phyloP scores from a whole-genome alignment of 73 alveolate genomes.

The Uronychia setigera region DNA sequence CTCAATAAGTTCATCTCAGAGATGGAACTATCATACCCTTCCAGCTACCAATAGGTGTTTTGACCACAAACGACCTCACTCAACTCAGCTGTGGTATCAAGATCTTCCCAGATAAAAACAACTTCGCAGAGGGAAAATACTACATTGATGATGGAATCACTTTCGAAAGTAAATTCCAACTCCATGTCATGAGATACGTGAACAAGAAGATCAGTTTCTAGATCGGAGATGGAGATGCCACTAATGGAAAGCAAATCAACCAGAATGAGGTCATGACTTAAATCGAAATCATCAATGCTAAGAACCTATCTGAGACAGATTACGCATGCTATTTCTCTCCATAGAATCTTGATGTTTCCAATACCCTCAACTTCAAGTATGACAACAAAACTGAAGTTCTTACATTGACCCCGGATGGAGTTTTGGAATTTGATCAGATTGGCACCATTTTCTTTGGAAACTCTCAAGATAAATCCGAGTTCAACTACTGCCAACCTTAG shows the following conservation, averaged over 20 bases:
- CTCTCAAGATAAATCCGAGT: neutral
- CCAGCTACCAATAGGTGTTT: neutral
- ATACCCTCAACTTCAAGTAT: neutral
- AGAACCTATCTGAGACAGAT: neutral
- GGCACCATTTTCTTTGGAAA: neutral
- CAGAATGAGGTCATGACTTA: slow-evolving; percentile 5
- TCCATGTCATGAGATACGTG: slow-evolving; percentile 7
- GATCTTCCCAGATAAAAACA: slow-evolving; percentile 11
- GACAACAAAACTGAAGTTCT: slow-evolving; percentile 2
- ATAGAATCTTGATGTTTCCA: slow-evolving; percentile 1
- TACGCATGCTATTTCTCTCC: slow-evolving; percentile 1
- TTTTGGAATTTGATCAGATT: neutral
- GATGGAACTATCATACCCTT: slow-evolving; percentile 27
- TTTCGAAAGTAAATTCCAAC: neutral
- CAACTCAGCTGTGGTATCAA: neutral
- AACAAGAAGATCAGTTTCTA: slow-evolving; percentile 8
- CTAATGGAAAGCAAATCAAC: slow-evolving; percentile 16
- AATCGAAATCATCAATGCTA: slow-evolving; percentile 1
- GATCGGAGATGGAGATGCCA: slow-evolving; percentile 1
- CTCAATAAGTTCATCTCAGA: slow-evolving; percentile 22
- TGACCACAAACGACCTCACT: slow-evolving; percentile 1
- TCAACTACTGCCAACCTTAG: slow-evolving; percentile 3
- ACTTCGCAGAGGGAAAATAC: slow-evolving; percentile 21
- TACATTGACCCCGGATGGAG: neutral
- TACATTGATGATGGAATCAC: slow-evolving; percentile 38